Evolutionary conservation across 2,329 filamentous ascomycete genomes (phyloP), one percentile per base, ranked within the genome.

Genomic region (Endoconidiophora polonica): DNA sequence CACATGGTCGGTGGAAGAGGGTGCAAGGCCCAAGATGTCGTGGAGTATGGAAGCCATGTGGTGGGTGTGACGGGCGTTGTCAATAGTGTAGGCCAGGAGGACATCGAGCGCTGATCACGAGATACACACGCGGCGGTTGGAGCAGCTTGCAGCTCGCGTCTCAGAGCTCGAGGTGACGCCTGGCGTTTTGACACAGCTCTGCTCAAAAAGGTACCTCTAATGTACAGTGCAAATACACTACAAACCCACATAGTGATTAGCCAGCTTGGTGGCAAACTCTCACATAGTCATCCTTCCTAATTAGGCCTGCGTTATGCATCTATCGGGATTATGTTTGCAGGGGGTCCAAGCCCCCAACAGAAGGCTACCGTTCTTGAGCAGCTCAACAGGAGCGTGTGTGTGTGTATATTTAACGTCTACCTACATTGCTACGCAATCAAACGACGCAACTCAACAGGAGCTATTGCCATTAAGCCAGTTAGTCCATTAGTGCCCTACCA

Each of bases 1-100:
- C 37, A 71, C 67, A 7, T 70, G 62, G 60, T 83, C 49, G 38
- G 43, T 73, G 33, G 64, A 54, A 3, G 29, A 59, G 53, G 62
- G 54, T 40, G 57, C 55, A 3, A 60, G 56, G 18, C 57, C 61
- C 38, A 67, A 58, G 20, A 66, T 52, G 44, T 67, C 63, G 48
- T 58, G 55, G 29, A 67, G 56, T 14, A 62, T 57, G 43, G 67
- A 63, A 14, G 65, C 62, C 65, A 67, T 67, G 36, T 6, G 26
- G 40, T 29, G 23, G 18, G 46, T 24, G 46, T 18, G 16, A 18
- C 16, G 16, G 16, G 16, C 16, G 20, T 39, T 22, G 46, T 24
- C 5, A n/a, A 20, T 12, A 18, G 24, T 14, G 22, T 33, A 24
- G n/a, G 3, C 24, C 16, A 23, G 41, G 41, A 43, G 22, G 18